phyloP scores from a whole-genome alignment of 1,139 yeast genomes.

The Sugiyamaella neomexicana region DNA sequence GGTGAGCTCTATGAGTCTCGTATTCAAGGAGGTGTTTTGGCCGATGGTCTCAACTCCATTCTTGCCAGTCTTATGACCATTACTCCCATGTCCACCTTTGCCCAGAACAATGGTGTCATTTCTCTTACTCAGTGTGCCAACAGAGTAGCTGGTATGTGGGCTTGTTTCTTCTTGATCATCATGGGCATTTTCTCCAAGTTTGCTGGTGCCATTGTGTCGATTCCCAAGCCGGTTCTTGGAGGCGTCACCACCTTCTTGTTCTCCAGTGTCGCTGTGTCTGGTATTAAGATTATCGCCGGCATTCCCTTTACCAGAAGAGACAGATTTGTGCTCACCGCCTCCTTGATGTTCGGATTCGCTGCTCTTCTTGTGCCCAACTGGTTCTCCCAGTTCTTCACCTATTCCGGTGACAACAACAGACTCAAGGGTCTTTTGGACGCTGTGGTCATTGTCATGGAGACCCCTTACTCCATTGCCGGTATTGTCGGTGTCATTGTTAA shows the following conservation, averaged over 20 bases:
- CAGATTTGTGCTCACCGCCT: constrained; percentile 75
- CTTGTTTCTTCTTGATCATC: constrained; percentile 74
- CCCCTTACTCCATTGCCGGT: constrained; percentile 85
- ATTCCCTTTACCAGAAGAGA: constrained; percentile 80
- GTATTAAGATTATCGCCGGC: constrained; percentile 73
- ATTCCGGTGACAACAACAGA: constrained; percentile 62
- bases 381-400: constrained; percentile 76
- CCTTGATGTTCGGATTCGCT: constrained; percentile 77
- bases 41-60: constrained; percentile 71
- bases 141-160: constrained; percentile 83
- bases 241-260: constrained; percentile 92
- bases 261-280: constrained; percentile 87
- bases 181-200: constrained; percentile 90
- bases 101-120: constrained; percentile 92
- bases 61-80: constrained; percentile 64
- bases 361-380: constrained; percentile 72
- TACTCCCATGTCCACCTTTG: constrained; percentile 86
- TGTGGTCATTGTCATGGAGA: constrained; percentile 77
- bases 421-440: constrained; percentile 77
- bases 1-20: constrained; percentile 80
- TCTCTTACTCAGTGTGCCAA: constrained; percentile 88
- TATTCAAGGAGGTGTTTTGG: constrained; percentile 87
- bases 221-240: constrained; percentile 82
- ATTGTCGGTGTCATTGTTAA: constrained; percentile 72
- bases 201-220: constrained; percentile 84